Evolutionary conservation across 768 basidiomycete genomes (phyloP), one percentile per base, ranked within the genome.

Genomic region (Saitozyma podzolica): DNA sequence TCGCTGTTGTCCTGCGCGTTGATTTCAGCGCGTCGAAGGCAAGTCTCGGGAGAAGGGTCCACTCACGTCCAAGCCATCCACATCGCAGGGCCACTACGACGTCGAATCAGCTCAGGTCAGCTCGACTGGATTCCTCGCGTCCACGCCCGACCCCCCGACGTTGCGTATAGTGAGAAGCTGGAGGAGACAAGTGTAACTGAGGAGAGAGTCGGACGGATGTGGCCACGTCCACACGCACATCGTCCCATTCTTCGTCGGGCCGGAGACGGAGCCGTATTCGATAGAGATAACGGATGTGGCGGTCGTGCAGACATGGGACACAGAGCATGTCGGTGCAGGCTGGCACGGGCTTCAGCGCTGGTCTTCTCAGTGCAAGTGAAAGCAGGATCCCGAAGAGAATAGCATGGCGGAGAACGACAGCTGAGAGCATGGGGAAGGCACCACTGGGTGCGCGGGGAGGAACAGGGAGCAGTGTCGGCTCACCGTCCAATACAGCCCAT

Each of bases 41-140:
- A 14, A 42, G 4, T 8, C 29, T 29, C 29, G 5, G 29, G 29
- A 29, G 29, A 5, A 0, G 9, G 9, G 42, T 39, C 16, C 2
- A 37, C 67, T 59, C 17, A 68, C 67, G 19, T 68, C 64, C 43
- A 68, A 16, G 11, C 67, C 63, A 4, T 55, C 54, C 1, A 68
- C 58, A 51, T 68, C 67, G 54, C 61, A 68, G 8, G 67, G 64
- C n/a, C 61, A 68, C 67, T 68, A 47, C 6, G 6, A 8, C 9
- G 56, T 47, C n/a, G 49, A 2, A 58, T 29, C 29, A 29, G 29
- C 29, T 29, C 29, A 29, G 29, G 2, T 5, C 29, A 29, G 29
- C 29, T 29, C 29, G 29, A 29, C 29, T 29, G 29, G 29, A 5
- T 29, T 29, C 29, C 29, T 29, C 5, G 29, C 29, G 5, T 29